phyloP scores from a whole-genome alignment of 495 filamentous ascomycete genomes.

The Parathielavia appendiculata region DNA sequence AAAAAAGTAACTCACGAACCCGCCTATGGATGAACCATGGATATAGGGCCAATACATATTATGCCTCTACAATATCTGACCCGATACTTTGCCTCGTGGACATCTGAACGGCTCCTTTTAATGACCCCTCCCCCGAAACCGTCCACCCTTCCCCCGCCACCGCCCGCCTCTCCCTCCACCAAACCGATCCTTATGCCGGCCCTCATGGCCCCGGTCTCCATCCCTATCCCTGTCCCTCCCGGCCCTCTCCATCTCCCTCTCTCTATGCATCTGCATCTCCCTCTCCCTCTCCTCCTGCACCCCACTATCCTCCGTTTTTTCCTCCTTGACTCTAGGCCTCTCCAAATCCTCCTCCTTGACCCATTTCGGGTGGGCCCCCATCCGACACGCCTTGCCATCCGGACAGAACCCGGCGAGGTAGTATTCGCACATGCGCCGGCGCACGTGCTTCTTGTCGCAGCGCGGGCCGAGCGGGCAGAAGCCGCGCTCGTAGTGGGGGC shows the following conservation, averaged over 20 bases:
- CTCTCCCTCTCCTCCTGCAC: conserved; percentile 12
- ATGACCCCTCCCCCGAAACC: conserved; percentile 24
- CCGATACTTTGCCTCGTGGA: neutral
- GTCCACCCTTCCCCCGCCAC: conserved; percentile 31
- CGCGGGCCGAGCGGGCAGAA: conserved; percentile 86
- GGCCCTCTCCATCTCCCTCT: conserved; percentile 14
- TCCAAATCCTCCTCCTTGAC: conserved; percentile 56
- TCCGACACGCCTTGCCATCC: conserved; percentile 64
- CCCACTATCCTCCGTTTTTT: conserved; percentile 38
- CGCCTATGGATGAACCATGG: neutral
- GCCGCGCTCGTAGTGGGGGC: conserved; percentile 91
- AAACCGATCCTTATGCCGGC: conserved; percentile 34
- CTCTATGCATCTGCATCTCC: conserved; percentile 16
- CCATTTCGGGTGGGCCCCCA: conserved; percentile 79
- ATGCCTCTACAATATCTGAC: neutral
- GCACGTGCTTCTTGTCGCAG: conserved; percentile 82
- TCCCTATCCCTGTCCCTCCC: conserved; percentile 32
- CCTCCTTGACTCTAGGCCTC: conserved; percentile 60
- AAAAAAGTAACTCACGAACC: conserved; percentile 11
- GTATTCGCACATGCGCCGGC: conserved; percentile 69
- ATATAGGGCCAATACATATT: neutral
- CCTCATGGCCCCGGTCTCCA: conserved; percentile 24
- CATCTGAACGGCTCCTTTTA: conserved; percentile 3
- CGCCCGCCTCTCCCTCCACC: conserved; percentile 32
- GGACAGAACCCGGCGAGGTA: conserved; percentile 96